phyloP scores from a whole-genome alignment of 495 filamentous ascomycete genomes.

The Poronia punctata region DNA sequence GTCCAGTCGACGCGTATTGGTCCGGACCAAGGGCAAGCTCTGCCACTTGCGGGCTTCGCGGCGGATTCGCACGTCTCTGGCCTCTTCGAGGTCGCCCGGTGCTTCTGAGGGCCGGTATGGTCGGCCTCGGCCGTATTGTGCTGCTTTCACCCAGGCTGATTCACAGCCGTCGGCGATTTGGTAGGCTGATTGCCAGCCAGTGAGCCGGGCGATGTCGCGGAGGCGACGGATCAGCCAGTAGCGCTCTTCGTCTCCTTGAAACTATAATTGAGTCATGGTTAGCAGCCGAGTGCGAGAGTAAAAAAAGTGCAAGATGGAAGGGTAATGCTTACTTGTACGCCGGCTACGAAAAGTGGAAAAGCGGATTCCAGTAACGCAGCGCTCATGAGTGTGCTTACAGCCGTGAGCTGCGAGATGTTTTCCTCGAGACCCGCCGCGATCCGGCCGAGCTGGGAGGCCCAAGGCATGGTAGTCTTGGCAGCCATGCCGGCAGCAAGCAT shows the following conservation, averaged over 20 bases:
- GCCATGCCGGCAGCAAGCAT: constrained; percentile 75
- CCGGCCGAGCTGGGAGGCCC: constrained; percentile 68
- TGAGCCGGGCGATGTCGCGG: constrained; percentile 66
- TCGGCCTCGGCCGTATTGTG: constrained; percentile 65
- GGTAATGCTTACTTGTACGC: constrained; percentile 47
- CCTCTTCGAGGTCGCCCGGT: constrained; percentile 15
- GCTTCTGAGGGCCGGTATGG: constrained; percentile 53
- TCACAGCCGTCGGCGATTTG: constrained; percentile 81
- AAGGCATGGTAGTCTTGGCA: constrained; percentile 58
- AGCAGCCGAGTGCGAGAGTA: not conserved
- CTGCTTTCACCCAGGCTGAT: constrained; percentile 67
- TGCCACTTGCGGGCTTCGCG: constrained; percentile 8
- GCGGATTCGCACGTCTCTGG: constrained; percentile 13
- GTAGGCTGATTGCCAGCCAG: constrained; percentile 77
- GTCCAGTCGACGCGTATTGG: constrained; percentile 35
- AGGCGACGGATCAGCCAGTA: constrained; percentile 68
- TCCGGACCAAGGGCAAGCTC: constrained; percentile 29
- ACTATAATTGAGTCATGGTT: constrained; percentile 41
- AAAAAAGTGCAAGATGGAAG: not conserved
- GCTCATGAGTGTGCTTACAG: constrained; percentile 73
- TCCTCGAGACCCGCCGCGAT: constrained; percentile 77
- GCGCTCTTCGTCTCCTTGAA: constrained; percentile 61
- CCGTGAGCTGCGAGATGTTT: constrained; percentile 45
- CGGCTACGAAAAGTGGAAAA: constrained; percentile 79
- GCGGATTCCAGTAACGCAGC: constrained; percentile 73